Percentiles rank a stretch among this genome's conserved stretches.
Conservation (phyloP, 805 yeast species). For the Wickerhamomyces tratensis region DNA sequence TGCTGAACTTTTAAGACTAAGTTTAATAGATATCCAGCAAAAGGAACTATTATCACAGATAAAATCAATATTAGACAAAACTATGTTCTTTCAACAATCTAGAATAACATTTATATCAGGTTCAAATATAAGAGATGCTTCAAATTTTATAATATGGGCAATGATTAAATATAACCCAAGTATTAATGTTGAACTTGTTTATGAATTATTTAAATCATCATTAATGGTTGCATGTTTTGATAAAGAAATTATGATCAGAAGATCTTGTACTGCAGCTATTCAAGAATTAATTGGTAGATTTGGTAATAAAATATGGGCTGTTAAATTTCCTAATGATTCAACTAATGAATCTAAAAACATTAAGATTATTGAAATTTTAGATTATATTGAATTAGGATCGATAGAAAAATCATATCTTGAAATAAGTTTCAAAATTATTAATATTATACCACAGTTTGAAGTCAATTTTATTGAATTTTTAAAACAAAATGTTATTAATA, state of each 20-base stretch:
- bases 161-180: conserved; percentile 33
- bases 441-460: conserved; percentile 14
- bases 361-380: conserved; percentile 48
- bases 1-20: conserved; percentile 21
- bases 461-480: conserved; percentile 23
- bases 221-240: conserved; percentile 57
- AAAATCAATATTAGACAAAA: conserved; percentile 26
- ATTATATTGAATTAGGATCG: conserved; percentile 37
- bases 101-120: conserved; percentile 46
- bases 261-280: conserved; percentile 79
- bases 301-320: conserved; percentile 31
- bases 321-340: conserved; percentile 7
- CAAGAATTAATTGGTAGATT: conserved; percentile 82
- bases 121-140: conserved; percentile 69
- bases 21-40: conserved; percentile 4
- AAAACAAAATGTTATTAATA: conserved; percentile 20
- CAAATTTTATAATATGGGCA: conserved; percentile 83
- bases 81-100: conserved; percentile 50
- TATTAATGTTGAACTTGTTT: conserved; percentile 9
- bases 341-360: conserved; percentile 30
- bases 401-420: conserved; percentile 28
- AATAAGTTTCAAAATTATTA: conserved; percentile 22
- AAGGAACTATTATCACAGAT: conserved; percentile 3
- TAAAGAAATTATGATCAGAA: conserved; percentile 58
- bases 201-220: conserved; percentile 22